These are phyloP conservation scores for Candida sanyaensis DNA, from an alignment of 1,139 yeast genomes.

Conservation along the genomic window DNA sequence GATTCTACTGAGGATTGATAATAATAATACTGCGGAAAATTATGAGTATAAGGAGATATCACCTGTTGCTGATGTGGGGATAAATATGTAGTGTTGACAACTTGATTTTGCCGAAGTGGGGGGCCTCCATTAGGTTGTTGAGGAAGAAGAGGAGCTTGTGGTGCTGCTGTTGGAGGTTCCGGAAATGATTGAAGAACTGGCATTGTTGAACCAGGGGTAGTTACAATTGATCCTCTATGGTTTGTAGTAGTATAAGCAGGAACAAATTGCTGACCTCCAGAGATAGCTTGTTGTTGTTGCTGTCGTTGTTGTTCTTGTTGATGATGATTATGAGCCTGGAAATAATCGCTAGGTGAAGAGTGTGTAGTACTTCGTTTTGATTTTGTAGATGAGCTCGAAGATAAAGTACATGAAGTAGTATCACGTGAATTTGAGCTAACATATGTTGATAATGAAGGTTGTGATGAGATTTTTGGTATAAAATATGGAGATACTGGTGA, in stretches of 20 bases:
- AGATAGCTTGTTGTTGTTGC: neutral
- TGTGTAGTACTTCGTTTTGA: constrained; percentile 1
- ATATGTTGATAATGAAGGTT: constrained; percentile 5
- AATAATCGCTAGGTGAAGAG: neutral
- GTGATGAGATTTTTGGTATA: constrained; percentile 1
- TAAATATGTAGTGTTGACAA: too few species aligned
- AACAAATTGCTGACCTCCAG: neutral
- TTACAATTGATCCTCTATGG: neutral
- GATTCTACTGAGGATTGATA: constrained; percentile 1
- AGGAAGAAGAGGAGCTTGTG: neutral
- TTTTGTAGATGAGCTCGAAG: neutral
- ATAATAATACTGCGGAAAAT: constrained; percentile 5
- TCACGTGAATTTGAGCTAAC: neutral
- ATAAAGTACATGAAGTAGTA: too few species aligned
- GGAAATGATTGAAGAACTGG: constrained; percentile 3
- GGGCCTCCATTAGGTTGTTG: neutral
- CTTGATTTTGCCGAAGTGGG: too few species aligned
- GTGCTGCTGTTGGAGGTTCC: constrained; percentile 1
- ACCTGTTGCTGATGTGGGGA: neutral
- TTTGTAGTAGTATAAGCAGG: neutral
- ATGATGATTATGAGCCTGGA: neutral
- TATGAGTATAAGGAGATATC: constrained; percentile 1
- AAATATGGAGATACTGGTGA: constrained; percentile 4
- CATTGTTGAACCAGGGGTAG: constrained; percentile 5
- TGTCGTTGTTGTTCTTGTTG: constrained; percentile 6